Conservation (phyloP, 345 rosid genomes). For the Salix dunnii region DNA sequence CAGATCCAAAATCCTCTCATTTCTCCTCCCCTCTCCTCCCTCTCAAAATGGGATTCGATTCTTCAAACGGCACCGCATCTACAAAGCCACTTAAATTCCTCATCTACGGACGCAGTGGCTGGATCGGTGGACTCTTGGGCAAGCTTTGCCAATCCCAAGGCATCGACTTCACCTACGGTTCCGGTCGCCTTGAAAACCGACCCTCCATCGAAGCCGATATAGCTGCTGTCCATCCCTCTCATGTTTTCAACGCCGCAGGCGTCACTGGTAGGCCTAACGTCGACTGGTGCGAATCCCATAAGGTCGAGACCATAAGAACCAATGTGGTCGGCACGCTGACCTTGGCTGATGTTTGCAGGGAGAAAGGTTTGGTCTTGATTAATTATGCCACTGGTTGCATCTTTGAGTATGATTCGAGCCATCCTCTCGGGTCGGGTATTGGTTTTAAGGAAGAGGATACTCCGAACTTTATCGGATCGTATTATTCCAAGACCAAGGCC, state of each 20-base stretch:
- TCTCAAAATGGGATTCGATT: slow-evolving; percentile 42
- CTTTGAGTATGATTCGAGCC: slow-evolving; percentile 73
- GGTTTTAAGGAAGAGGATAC: slow-evolving; percentile 91
- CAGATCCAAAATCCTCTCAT: slow-evolving; percentile 3
- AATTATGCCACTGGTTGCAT: slow-evolving; percentile 91
- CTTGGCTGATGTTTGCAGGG: slow-evolving; percentile 75
- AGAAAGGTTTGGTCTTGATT: slow-evolving; percentile 61
- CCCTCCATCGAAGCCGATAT: slow-evolving; percentile 60
- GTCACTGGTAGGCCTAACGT: slow-evolving; percentile 92
- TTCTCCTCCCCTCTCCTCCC: background rate
- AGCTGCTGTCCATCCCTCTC: slow-evolving; percentile 58
- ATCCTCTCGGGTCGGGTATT: slow-evolving; percentile 67
- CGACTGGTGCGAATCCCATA: slow-evolving; percentile 93
- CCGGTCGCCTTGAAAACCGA: slow-evolving; percentile 84
- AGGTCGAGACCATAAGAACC: slow-evolving; percentile 85
- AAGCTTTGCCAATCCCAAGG: slow-evolving; percentile 62
- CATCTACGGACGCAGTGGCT: slow-evolving; percentile 87
- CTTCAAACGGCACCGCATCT: slow-evolving; percentile 47
- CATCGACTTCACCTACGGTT: slow-evolving; percentile 61
- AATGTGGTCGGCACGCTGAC: slow-evolving; percentile 87
- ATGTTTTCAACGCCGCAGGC: slow-evolving; percentile 93
- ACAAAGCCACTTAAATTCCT: slow-evolving; percentile 53
- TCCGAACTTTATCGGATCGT: slow-evolving; percentile 85
- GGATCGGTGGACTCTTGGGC: slow-evolving; percentile 91
- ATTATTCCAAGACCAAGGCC: slow-evolving; percentile 91